Conservation (phyloP, 1,284 basidiomycete species). For the Boletus semigastroideus region DNA sequence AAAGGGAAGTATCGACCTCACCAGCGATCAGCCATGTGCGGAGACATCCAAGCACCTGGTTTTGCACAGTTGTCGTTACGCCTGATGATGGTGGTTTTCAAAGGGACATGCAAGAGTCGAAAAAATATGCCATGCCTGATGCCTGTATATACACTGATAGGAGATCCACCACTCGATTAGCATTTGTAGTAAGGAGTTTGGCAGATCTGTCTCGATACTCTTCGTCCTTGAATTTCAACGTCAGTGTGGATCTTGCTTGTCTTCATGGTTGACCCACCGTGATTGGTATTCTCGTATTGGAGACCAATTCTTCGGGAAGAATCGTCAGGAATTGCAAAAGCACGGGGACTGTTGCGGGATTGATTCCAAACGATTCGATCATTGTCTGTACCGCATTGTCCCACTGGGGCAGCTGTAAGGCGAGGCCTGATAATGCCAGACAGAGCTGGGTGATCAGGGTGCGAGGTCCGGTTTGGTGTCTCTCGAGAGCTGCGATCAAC, state of each 20-base stretch:
- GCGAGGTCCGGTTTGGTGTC: constrained; percentile 74
- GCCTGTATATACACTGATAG: constrained; percentile 91
- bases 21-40: constrained; percentile 89
- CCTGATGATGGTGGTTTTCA: constrained; percentile 47
- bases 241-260: constrained; percentile 3
- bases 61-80: constrained; percentile 80
- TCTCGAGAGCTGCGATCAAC: constrained; percentile 73
- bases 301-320: constrained; percentile 87
- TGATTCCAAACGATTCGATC: constrained; percentile 85
- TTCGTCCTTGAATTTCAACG: constrained; percentile 57
- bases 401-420: constrained; percentile 93
- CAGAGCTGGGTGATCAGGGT: constrained; percentile 90
- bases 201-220: constrained; percentile 71
- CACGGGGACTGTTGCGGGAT: constrained; percentile 80
- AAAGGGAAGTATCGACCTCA: constrained; percentile 67
- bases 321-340: constrained; percentile 90
- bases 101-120: not conserved
- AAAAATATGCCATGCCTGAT: constrained; percentile 54
- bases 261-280: constrained; percentile 55
- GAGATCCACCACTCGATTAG: constrained; percentile 73
- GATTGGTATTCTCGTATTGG: constrained; percentile 87
- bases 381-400: constrained; percentile 76
- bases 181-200: constrained; percentile 71
- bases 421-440: constrained; percentile 87
- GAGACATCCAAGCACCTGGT: constrained; percentile 84